These are phyloP conservation scores for Phylloporus sp. DNA, from an alignment of 768 basidiomycete species.

Conservation along the genomic window DNA sequence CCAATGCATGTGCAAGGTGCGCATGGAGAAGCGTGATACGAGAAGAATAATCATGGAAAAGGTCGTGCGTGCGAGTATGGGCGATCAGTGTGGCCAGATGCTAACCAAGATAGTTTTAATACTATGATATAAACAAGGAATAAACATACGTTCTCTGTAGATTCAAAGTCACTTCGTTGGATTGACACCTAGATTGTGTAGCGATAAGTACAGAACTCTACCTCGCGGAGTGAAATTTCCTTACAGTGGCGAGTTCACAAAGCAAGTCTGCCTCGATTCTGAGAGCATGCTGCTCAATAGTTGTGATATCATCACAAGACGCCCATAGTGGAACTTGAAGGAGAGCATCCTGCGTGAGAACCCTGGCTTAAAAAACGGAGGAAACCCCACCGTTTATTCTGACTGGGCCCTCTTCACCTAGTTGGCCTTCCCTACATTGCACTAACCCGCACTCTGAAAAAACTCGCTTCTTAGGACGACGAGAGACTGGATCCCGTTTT, in stretches of 20 bases:
- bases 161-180: slow-evolving; percentile 64
- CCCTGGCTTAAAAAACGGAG: not conserved
- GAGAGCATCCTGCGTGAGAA: not conserved
- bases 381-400: slow-evolving; percentile 12
- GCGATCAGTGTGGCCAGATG: slow-evolving; percentile 51
- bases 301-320: slow-evolving; percentile 45
- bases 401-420: slow-evolving; percentile 20
- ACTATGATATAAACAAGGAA: not conserved
- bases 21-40: slow-evolving; percentile 67
- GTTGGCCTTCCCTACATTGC: slow-evolving; percentile 43
- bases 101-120: slow-evolving; percentile 6
- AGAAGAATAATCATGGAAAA: slow-evolving; percentile 55
- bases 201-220: not conserved
- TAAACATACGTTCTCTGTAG: slow-evolving; percentile 51
- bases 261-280: slow-evolving; percentile 68
- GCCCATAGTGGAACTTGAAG: slow-evolving; percentile 53
- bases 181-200: slow-evolving; percentile 47
- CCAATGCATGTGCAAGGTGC: slow-evolving; percentile 68
- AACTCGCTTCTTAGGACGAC: slow-evolving; percentile 67
- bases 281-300: slow-evolving; percentile 47
- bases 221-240: slow-evolving; percentile 13
- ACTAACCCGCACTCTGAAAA: slow-evolving; percentile 63
- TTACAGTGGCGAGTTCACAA: slow-evolving; percentile 65
- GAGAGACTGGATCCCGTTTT: slow-evolving; percentile 70
- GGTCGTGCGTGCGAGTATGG: slow-evolving; percentile 53